phyloP scores from a whole-genome alignment of 2,329 filamentous ascomycete species.

The Sclerotiophoma versabilis region DNA sequence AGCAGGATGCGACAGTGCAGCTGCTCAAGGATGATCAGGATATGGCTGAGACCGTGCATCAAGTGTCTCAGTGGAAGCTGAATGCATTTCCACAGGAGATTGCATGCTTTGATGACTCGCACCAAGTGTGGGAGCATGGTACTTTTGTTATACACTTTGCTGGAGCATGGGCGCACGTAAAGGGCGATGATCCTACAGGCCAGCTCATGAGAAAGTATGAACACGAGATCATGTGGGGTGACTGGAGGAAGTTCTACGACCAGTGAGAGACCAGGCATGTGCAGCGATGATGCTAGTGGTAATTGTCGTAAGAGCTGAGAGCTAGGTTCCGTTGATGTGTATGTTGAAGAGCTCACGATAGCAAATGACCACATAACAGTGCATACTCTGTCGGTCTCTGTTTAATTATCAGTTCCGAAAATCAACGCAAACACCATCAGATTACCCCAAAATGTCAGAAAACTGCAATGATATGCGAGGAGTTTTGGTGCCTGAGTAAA shows the following conservation, averaged over 20 bases:
- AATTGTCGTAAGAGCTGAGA: too few relatives aligned
- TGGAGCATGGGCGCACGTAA: slow-evolving; percentile 51
- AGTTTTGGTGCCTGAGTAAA: background rate
- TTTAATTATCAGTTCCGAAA: too few relatives aligned
- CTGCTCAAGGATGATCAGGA: slow-evolving; percentile 38
- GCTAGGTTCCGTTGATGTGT: too few relatives aligned
- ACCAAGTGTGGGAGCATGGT: slow-evolving; percentile 42
- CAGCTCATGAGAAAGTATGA: slow-evolving; percentile 50
- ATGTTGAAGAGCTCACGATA: too few relatives aligned
- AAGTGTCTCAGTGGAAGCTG: slow-evolving; percentile 48
- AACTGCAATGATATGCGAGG: background rate
- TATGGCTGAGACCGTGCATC: slow-evolving; percentile 29
- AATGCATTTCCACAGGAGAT: slow-evolving; percentile 53
- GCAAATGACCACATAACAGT: too few relatives aligned
- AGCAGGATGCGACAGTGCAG: slow-evolving; percentile 50
- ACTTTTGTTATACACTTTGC: slow-evolving; percentile 52
- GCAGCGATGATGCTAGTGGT: background rate
- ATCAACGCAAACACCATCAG: too few relatives aligned
- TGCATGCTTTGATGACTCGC: slow-evolving; percentile 44
- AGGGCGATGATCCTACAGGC: slow-evolving; percentile 49
- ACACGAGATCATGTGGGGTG: slow-evolving; percentile 41
- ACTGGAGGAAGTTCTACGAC: slow-evolving; percentile 41
- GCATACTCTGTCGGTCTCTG: too few relatives aligned
- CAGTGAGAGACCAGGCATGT: background rate
- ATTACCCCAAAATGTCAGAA: too few relatives aligned